A percentile compares a stretch with the other conserved stretches of the same genome.
Conservation (phyloP, 352 stramenopile species). For the Pythium volutum region DNA sequence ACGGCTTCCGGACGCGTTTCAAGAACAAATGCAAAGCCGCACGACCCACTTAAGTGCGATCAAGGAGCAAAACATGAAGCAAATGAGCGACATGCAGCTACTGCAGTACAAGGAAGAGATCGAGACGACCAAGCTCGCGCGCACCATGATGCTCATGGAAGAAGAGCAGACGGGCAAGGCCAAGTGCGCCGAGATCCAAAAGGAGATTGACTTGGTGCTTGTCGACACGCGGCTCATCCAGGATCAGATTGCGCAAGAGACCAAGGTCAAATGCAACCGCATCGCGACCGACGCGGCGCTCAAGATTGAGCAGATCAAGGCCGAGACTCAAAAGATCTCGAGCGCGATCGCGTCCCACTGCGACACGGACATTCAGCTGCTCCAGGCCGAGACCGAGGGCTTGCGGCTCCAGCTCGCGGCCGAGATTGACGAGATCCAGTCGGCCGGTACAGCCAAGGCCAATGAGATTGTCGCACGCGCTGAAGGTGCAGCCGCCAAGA, state of each 20-base stretch:
- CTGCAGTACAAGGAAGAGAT: slow-evolving; percentile 58
- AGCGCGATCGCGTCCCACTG: slow-evolving; percentile 30
- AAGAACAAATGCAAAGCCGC: slow-evolving; percentile 63
- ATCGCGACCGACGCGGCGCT: slow-evolving; percentile 27
- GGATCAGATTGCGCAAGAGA: slow-evolving; percentile 55
- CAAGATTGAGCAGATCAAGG: slow-evolving; percentile 27
- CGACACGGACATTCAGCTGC: slow-evolving; percentile 30
- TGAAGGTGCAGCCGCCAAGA: slow-evolving; percentile 28
- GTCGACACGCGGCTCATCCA: slow-evolving; percentile 46
- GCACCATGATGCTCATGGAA: slow-evolving; percentile 53
- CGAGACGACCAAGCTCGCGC: slow-evolving; percentile 47
- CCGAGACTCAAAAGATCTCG: slow-evolving; percentile 30
- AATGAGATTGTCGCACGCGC: slow-evolving; percentile 31
- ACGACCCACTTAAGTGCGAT: slow-evolving; percentile 65
- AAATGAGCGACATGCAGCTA: slow-evolving; percentile 74
- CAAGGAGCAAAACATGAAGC: slow-evolving; percentile 78
- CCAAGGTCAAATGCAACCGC: slow-evolving; percentile 24
- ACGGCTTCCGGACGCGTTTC: slow-evolving; percentile 54
- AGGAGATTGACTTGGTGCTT: slow-evolving; percentile 49
- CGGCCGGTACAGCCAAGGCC: slow-evolving; percentile 23
- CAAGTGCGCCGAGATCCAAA: slow-evolving; percentile 54
- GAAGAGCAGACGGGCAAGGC: slow-evolving; percentile 58
- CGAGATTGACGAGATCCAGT: slow-evolving; percentile 25
- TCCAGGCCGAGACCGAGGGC: slow-evolving; percentile 28
- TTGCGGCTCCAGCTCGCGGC: slow-evolving; percentile 27